phyloP scores from a whole-genome alignment of 2,329 filamentous ascomycete genomes.

The Clonostachys sp. region DNA sequence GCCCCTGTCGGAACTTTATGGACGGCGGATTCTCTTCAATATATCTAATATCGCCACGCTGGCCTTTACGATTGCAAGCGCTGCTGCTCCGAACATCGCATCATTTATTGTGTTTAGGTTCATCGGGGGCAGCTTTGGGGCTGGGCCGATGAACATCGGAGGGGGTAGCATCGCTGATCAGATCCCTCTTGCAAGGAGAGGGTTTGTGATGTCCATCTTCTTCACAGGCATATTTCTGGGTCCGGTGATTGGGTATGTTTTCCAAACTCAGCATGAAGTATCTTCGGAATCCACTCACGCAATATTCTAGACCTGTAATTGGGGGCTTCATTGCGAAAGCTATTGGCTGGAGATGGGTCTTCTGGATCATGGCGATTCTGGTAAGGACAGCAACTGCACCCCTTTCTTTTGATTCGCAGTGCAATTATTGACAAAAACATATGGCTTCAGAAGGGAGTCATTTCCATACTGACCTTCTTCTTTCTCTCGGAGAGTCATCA shows the following conservation, averaged over 20 bases:
- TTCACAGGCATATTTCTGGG: constrained; percentile 57
- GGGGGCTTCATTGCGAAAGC: constrained; percentile 32
- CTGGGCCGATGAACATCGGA: constrained; percentile 61
- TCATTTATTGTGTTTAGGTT: constrained; percentile 60
- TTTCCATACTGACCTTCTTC: background rate
- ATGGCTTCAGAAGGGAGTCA: background rate
- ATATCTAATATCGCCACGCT: constrained; percentile 44
- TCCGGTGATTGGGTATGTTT: constrained; percentile 36
- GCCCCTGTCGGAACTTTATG: constrained; percentile 58
- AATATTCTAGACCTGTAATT: constrained; percentile 26
- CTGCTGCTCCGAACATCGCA: constrained; percentile 56
- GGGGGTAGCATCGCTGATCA: constrained; percentile 64
- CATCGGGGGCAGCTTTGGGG: constrained; percentile 54
- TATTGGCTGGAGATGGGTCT: constrained; percentile 45
- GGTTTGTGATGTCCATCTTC: constrained; percentile 61
- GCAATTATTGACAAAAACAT: background rate
- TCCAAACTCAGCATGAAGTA: no score
- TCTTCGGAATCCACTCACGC: no score
- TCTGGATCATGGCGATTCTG: constrained; percentile 20
- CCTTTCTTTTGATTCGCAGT: no score
- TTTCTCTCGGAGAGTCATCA: constrained; percentile 3
- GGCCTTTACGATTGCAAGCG: constrained; percentile 36
- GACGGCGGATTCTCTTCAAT: constrained; percentile 33
- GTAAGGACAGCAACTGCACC: constrained; percentile 6
- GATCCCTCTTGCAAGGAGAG: constrained; percentile 52